Base-by-base conservation (phyloP, 176 grass and related monocot genomes). In the Olyra latifolia region DNA sequence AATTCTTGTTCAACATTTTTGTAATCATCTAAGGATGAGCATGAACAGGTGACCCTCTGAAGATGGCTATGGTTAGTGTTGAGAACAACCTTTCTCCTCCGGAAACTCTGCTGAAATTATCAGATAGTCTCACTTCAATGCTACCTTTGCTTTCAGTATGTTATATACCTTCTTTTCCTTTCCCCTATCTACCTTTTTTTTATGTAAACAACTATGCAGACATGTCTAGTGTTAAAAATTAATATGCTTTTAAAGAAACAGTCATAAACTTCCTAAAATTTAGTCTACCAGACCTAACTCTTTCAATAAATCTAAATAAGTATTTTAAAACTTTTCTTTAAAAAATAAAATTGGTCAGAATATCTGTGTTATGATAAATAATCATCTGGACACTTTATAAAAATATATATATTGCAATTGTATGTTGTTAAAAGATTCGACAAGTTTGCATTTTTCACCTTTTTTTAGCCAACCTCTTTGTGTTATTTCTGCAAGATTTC, bases 91-190 rank as follows among this genome's bases (percentile, higher is more conserved):
- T 93, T 82, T 84, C 88, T 80, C 85, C 88, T 66, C 88, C 54
- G 53, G 80, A 91, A 81, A 85, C 66, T 64, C 80, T 98, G 7
- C 86, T 93, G 71, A 87, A 95, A 54, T 81, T 98, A 55, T 87
- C 88, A 83, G 80, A 91, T 8, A 89, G 66, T 74, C 92, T 98
- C 64, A 89, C 90, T 82, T 93, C 88, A 75, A 85, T 98, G 86
- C 75, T 98, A 28, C 90, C 92, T 88, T 84, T 95, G 47, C 95
- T 98, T 67, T 91, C 90, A 48, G 95, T 98, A 89, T 70, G 90
- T 78, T 62, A 41, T 52, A 19, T 13, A 29, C 15, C 45, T 71
- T 22, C 9, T 79, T 81, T 63, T 49, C 13, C 27, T 47, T 63
- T 47, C 44, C 10, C 44, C 13, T 53, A 1, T 76, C 42, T 62